Conservation (phyloP, 306 rosid genomes). For the Malus sieversii region DNA sequence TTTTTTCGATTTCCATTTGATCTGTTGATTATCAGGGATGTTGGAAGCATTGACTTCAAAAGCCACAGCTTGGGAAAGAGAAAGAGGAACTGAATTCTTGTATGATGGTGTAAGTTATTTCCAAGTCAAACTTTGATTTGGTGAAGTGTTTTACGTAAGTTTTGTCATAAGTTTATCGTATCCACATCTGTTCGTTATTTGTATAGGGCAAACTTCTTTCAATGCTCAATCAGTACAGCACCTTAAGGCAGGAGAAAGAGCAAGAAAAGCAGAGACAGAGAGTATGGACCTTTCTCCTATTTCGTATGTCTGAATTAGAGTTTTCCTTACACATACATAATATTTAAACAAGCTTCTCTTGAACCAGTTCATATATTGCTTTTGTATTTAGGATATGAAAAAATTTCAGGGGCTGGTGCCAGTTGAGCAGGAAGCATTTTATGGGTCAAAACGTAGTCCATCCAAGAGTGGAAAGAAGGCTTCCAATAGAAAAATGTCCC, state of each 20-base stretch:
- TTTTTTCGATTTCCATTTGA: background rate
- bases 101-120: slow-evolving; percentile 59
- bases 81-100: slow-evolving; percentile 46
- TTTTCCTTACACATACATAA: background rate
- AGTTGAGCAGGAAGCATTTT: slow-evolving; percentile 58
- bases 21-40: slow-evolving; percentile 35
- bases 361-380: background rate
- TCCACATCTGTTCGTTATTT: background rate
- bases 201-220: slow-evolving; percentile 44
- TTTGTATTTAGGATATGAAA: slow-evolving; percentile 28
- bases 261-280: slow-evolving; percentile 57
- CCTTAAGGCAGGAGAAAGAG: slow-evolving; percentile 60
- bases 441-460: slow-evolving; percentile 40
- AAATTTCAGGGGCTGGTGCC: slow-evolving; percentile 35
- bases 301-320: background rate
- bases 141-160: background rate
- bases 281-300: slow-evolving; percentile 24
- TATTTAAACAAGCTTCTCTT: background rate
- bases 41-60: slow-evolving; percentile 54
- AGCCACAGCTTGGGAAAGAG: slow-evolving; percentile 63
- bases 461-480: slow-evolving; percentile 28
- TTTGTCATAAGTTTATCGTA: background rate
- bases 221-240: slow-evolving; percentile 51
- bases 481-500: slow-evolving; percentile 37
- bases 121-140: background rate